These are phyloP conservation scores for Ogataea pilisensis DNA, from an alignment of 805 yeast species.

Conservation along the genomic window DNA sequence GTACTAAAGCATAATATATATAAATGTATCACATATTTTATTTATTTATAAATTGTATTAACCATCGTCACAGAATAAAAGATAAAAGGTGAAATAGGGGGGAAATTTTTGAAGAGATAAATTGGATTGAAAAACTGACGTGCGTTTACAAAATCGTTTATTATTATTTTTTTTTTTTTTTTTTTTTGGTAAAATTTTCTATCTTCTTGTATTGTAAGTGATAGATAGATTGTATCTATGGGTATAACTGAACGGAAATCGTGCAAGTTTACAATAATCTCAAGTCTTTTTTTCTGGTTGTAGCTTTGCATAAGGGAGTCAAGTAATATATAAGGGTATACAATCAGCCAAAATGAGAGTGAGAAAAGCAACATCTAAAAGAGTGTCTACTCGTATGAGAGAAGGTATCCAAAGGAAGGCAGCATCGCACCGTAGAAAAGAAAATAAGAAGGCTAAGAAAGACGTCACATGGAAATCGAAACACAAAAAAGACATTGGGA, in stretches of 20 bases:
- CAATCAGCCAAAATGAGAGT: conserved; percentile 28
- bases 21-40: too few relatives aligned
- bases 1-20: too few relatives aligned
- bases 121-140: background rate
- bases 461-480: conserved; percentile 93
- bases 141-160: background rate
- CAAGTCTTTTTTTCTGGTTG: too few relatives aligned
- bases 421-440: conserved; percentile 84
- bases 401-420: conserved; percentile 97
- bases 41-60: too few relatives aligned
- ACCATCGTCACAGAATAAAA: conserved; percentile 1
- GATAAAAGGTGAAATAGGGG: background rate
- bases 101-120: too few relatives aligned
- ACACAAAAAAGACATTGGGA: conserved; percentile 84
- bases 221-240: too few relatives aligned
- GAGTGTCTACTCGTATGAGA: conserved; percentile 87
- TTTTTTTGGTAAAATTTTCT: background rate
- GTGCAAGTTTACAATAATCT: too few relatives aligned
- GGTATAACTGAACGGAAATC: too few relatives aligned
- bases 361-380: conserved; percentile 69
- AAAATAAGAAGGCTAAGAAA: conserved; percentile 75
- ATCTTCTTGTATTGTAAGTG: background rate
- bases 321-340: too few relatives aligned
- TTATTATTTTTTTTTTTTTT: conserved; percentile 2
- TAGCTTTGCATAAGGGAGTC: too few relatives aligned